Base-by-base conservation (phyloP, 1,284 basidiomycete genomes). In the Rhodotorula sp. region DNA sequence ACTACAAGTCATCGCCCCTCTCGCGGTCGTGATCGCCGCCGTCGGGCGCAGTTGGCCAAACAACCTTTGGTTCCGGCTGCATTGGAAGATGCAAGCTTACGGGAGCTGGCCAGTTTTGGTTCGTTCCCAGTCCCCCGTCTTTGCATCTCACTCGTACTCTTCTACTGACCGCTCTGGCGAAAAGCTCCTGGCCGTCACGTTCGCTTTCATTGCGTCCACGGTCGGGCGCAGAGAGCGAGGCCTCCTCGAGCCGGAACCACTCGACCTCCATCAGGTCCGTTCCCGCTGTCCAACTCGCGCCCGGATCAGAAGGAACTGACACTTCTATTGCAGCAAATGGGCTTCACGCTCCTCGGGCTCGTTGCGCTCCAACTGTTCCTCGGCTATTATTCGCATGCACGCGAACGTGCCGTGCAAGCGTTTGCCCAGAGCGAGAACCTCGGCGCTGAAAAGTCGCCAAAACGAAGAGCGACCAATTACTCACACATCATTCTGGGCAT, bases 401-500 rank as follows among this genome's bases (percentile, higher is more conserved):
- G 48, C 3, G 51, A 62, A 4, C 26, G 46, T 3, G 42, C 24
- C 6, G 44, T 42, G 15, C 45, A 56, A 8, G 22, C 45, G 24
- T 66, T 66, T 33, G 60, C 54, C 10, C 44, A n/a, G 6, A n/a
- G 29, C 8, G 59, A 61, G 26, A 22, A 37, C 10, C 30, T 29
- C 2, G 45, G 14, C 2, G 48, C 53, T 20, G 48, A 57, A 10
- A 45, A 48, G 8, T 12, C 46, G 17, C 51, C 49, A 0, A 64
- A 70, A 44, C 58, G 69, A 24, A 37, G 65, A 3, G 1, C 22
- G 2, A 20, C 33, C 2, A 72, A 72, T 26, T 72, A 64, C 62
- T 6, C 64, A 2, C 67, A 72, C 54, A 66, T 69, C 53, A 45
- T 8, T 1, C 15, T 72, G 24, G 70, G 70, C 1, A 56, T 72